Evolutionary conservation across 345 rosid species (phyloP).

Genomic region (Eucalyptus curtisii): DNA sequence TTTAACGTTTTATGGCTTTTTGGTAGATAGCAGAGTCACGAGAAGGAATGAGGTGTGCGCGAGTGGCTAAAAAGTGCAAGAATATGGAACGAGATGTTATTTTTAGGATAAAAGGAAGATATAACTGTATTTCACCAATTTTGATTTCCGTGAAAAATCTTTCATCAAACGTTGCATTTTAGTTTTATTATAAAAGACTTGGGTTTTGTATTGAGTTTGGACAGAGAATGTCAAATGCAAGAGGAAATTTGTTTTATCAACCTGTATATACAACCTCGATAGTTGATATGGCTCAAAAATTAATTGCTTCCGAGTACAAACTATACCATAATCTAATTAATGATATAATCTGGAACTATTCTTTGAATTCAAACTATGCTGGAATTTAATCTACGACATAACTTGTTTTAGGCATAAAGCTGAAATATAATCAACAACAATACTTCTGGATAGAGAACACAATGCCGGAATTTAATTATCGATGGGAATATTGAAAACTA

Average conservation of each 20-base stretch:
- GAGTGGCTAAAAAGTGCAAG: not conserved
- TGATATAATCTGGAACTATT: too few species aligned
- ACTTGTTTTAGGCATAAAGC: too few species aligned
- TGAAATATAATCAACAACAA: too few species aligned
- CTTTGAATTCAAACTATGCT: too few species aligned
- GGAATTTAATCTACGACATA: too few species aligned
- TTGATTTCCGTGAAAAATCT: too few species aligned
- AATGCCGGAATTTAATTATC: rapidly evolving
- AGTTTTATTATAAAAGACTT: too few species aligned
- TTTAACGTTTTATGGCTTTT: not conserved
- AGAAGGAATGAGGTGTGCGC: not conserved
- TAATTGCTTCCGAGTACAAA: rapidly evolving
- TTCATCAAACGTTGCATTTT: too few species aligned
- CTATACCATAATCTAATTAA: too few species aligned
- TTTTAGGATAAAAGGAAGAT: not conserved
- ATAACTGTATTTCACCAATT: not conserved
- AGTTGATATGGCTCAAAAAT: too few species aligned
- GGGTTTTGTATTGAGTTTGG: rapidly evolving
- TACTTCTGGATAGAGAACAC: rapidly evolving
- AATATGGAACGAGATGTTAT: not conserved
- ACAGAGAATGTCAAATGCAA: too few species aligned
- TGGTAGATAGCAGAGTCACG: not conserved
- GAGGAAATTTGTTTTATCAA: too few species aligned
- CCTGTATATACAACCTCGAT: rapidly evolving
- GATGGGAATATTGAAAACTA: rapidly evolving